Evolutionary conservation across 352 stramenopile genomes (phyloP).

Genomic region (Phytophthora fragariae): DNA sequence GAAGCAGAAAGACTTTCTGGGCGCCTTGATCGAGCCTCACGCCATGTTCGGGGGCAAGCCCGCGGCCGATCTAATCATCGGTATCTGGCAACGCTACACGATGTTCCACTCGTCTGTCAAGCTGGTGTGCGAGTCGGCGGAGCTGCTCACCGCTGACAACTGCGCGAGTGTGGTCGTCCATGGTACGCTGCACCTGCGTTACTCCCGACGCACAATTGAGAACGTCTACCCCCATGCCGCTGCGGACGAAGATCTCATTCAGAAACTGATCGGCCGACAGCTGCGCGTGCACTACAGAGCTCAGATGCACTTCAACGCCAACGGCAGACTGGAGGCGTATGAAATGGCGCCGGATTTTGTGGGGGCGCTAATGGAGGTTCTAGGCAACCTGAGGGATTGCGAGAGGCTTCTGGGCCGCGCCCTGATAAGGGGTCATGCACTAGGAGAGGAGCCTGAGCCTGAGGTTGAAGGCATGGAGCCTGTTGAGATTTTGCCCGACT

Average conservation of each 20-base stretch:
- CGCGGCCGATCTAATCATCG: slow-evolving; percentile 33
- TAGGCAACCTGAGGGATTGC: slow-evolving; percentile 48
- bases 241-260: slow-evolving; percentile 48
- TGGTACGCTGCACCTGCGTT: slow-evolving; percentile 52
- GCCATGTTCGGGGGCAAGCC: slow-evolving; percentile 31
- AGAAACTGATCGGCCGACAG: slow-evolving; percentile 54
- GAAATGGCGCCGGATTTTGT: slow-evolving; percentile 51
- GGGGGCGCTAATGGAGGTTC: slow-evolving; percentile 42
- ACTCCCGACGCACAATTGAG: slow-evolving; percentile 58
- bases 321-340: slow-evolving; percentile 39
- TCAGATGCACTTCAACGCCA: slow-evolving; percentile 52
- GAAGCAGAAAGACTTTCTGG: slow-evolving; percentile 41
- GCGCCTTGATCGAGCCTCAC: slow-evolving; percentile 33
- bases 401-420: slow-evolving; percentile 45
- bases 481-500: slow-evolving; percentile 17
- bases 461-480: slow-evolving; percentile 6
- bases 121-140: slow-evolving; percentile 32
- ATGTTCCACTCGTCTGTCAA: slow-evolving; percentile 43
- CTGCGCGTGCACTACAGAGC: slow-evolving; percentile 52
- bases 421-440: slow-evolving; percentile 37
- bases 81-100: slow-evolving; percentile 40
- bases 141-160: slow-evolving; percentile 33
- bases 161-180: slow-evolving; percentile 34
- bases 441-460: slow-evolving; percentile 29
- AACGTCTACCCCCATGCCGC: slow-evolving; percentile 55